Conservation (phyloP, 306 rosid genomes). For the Malus fusca region DNA sequence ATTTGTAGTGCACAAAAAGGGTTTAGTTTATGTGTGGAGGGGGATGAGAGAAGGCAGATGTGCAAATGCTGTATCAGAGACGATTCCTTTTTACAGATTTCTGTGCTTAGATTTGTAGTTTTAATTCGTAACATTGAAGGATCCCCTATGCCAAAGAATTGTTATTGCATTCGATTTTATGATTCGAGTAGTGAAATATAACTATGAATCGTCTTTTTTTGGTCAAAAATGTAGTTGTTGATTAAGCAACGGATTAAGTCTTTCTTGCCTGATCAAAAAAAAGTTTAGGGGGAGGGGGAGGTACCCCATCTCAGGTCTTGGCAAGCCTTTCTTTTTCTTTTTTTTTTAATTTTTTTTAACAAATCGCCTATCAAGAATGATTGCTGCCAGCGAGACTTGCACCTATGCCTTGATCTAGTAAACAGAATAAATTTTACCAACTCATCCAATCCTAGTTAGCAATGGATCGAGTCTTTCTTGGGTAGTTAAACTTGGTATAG, state of each 20-base stretch:
- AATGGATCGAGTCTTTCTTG: no score
- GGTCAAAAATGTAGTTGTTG: background rate
- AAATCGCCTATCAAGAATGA: no score
- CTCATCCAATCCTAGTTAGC: rapidly evolving
- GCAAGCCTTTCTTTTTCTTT: no score
- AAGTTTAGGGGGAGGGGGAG: no score
- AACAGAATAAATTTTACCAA: no score
- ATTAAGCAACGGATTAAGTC: no score
- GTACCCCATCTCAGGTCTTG: no score
- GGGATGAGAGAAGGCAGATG: conserved; percentile 14
- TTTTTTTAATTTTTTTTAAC: no score
- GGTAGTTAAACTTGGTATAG: no score
- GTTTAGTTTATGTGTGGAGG: conserved; percentile 16
- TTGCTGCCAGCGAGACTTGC: rapidly evolving
- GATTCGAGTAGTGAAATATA: background rate
- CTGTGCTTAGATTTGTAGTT: conserved; percentile 20
- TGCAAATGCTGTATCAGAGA: conserved; percentile 9
- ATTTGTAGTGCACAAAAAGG: conserved; percentile 17
- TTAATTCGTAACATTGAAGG: background rate
- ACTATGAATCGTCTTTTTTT: background rate
- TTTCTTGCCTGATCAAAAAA: no score
- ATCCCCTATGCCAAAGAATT: background rate
- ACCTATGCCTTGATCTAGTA: no score
- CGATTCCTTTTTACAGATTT: background rate
- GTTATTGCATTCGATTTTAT: background rate